Base-by-base conservation (phyloP, 2,329 filamentous ascomycete species). In the Cladophialophora carrionii region DNA sequence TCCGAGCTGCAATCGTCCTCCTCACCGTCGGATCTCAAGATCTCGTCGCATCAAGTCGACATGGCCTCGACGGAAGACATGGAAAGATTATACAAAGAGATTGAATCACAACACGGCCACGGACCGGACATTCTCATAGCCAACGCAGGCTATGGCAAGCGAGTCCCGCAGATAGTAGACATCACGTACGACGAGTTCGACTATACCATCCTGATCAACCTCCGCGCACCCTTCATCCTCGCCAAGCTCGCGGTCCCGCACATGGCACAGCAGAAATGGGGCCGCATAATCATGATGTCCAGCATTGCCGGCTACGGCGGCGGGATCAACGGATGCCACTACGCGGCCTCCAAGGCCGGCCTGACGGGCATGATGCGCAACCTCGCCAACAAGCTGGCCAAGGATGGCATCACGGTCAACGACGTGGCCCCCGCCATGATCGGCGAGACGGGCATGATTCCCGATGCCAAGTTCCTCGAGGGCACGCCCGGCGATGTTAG, bases 361-460 rank as follows among this genome's bases (percentile, higher is more conserved):
- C 74, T 89, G 66, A 85, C 83, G 4, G 84, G 84, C 2, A 85
- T 89, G 83, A 88, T 88, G 84, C 85, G 83, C 72, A 89, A 88
- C 68, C 78, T 89, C 32, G 82, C 86, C 0, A 81, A 79, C 0
- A 84, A 85, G 53, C 80, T 88, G 24, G 87, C 85, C 1, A 80
- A 82, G 62, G 81, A 81, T 70, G 86, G 86, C 34, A 87, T 89
- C 70, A 87, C 86, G 14, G 85, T 88, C 63, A 89, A 89, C 65
- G 86, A 88, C 68, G 85, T 89, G n/a, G 85, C 86, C 2, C 87
- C 87, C 0, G 87, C 87, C 2, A 88, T 89, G 85, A 88, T 89
- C 68, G 86, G 85, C 3, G 83, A 84, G 24, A 87, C 84, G 2
- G 84, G 84, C 0, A 85, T 88, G 85, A 85, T 88, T 49, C 84